Evolutionary conservation across 495 filamentous ascomycete species (phyloP), one percentile per base, ranked within the genome.

Genomic region (Annulohypoxylon nitens): DNA sequence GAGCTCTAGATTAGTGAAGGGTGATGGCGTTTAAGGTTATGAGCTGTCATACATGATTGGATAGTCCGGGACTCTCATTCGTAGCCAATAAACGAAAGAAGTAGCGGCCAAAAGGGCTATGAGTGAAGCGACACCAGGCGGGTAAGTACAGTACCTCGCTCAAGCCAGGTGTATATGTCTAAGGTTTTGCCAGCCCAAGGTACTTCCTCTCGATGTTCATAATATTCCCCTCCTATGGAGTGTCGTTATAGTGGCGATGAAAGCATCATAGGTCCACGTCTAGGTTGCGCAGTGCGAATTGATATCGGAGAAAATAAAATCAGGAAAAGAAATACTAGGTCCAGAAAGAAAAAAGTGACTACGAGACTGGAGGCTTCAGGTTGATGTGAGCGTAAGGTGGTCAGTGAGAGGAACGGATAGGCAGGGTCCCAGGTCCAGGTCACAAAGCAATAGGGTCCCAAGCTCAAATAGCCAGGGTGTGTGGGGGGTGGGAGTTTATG

Each of bases 41-140:
- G 62, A 76, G 69, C 16, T 76, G 75, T 78, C 64, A 76, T 59
- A 80, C 79, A 81, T 83, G 83, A 85, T 85, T 85, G 83, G 83
- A 62, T 30, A 39, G 50, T 70, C 25, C 43, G n/a, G 33, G 74
- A 72, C 65, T 75, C 60, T 45, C 30, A 30, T 30, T 57, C 8
- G 50, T 69, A 65, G 74, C 83, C 83, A 85, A 85, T 85, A 71
- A 78, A 81, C 53, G 30, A 75, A 61, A 70, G 68, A 67, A 74
- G 72, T 72, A 69, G 64, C 67, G 66, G 75, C 70, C 64, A 76
- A 74, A 76, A 73, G 77, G 75, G 74, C 70, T 69, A 67, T 75
- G 43, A 73, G 77, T 60, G 72, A 78, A 74, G 74, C 76, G 75
- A 50, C 69, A 74, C 69, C 71, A 76, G 75, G 76, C 78, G 79